Percentiles rank a stretch among this genome's conserved stretches.
phyloP scores from a whole-genome alignment of 768 basidiomycete genomes.

The Rhodotorula babjevae region DNA sequence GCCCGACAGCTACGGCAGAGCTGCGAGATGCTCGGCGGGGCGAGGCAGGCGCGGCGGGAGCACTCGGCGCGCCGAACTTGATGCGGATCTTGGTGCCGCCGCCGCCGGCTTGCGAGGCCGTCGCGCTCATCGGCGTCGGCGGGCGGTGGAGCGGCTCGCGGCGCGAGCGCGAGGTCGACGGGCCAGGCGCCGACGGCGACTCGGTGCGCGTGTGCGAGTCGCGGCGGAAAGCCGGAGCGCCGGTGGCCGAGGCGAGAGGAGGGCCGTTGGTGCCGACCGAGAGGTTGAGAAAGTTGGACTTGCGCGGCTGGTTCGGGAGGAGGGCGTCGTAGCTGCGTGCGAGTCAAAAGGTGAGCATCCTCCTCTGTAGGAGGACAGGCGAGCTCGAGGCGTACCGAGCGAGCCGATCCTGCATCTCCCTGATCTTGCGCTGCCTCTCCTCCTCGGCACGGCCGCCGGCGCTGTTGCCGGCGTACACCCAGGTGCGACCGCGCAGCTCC shows the following conservation, averaged over 20 bases:
- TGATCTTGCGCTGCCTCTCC: constrained; percentile 17
- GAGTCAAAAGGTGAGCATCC: neutral
- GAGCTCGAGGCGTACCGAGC: neutral
- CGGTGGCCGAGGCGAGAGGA: neutral
- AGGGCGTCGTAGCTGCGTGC: constrained; percentile 29
- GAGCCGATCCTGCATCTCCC: constrained; percentile 20
- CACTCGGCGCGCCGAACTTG: constrained; percentile 14
- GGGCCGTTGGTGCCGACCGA: neutral
- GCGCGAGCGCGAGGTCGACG: neutral
- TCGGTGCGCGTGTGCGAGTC: neutral
- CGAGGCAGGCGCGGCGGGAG: neutral
- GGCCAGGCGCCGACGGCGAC: neutral
- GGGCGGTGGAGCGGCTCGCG: neutral
- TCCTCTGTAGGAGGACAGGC: neutral
- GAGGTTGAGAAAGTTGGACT: constrained; percentile 35
- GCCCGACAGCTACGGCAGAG: too few relatives aligned
- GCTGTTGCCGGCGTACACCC: constrained; percentile 21
- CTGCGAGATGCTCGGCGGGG: neutral
- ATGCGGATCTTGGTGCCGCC: constrained; percentile 23
- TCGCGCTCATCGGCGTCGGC: constrained; percentile 21
- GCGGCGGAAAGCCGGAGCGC: neutral
- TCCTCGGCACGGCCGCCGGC: constrained; percentile 22
- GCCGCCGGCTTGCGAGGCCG: neutral
- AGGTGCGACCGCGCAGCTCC: constrained; percentile 18
- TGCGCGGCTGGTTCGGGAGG: constrained; percentile 38